Base-by-base conservation (phyloP, 2,329 filamentous ascomycete species). In the Aspergillaceae sp. region DNA sequence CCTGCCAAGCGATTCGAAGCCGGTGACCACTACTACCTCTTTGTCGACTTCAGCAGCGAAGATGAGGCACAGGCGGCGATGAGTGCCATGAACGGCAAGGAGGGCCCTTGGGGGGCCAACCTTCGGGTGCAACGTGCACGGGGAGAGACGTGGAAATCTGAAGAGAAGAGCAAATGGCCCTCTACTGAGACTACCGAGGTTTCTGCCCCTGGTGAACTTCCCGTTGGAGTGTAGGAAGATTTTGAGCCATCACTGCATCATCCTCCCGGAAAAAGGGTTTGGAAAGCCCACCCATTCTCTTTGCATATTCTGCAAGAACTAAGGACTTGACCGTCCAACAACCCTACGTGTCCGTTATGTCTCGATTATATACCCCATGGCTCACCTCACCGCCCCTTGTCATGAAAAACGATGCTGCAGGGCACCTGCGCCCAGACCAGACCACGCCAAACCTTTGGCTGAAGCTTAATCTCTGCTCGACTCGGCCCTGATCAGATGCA, bases 1-100 rank as follows among this genome's bases (percentile, higher is more conserved):
- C 79, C 68, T 56, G 78, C 64, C 56, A 82, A 73, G 48, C 69
- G 67, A 28, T 61, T 68, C n/a, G 68, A 70, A 36, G 67, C 71
- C 0, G 78, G 77, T 29, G 74, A 78, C 51, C 73, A 80, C 56
- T 76, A 83, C 63, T 84, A 80, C 62, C 78, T 79, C 54, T 84
- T 84, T 48, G 77, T 84, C n/a, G 80, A 84, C 55, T 74, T 84
- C 46, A 68, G 67, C 41, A 77, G 71, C 4, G 59, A 66, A 0
- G 73, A 79, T 44, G 75, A 83, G 50, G 78, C 78, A 0, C 62
- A 72, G 32, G 63, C 63, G 7, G 80, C 79, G 26, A 69, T 78
- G 48, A 56, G 68, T 5, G 64, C 64, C 1, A 49, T 79, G 38
- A 64, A 68, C 38, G 67, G 69, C 3, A 55, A 59, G 42, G 57